Base-by-base conservation (phyloP, 2,329 filamentous ascomycete genomes). In the Monilinia fructicola region DNA sequence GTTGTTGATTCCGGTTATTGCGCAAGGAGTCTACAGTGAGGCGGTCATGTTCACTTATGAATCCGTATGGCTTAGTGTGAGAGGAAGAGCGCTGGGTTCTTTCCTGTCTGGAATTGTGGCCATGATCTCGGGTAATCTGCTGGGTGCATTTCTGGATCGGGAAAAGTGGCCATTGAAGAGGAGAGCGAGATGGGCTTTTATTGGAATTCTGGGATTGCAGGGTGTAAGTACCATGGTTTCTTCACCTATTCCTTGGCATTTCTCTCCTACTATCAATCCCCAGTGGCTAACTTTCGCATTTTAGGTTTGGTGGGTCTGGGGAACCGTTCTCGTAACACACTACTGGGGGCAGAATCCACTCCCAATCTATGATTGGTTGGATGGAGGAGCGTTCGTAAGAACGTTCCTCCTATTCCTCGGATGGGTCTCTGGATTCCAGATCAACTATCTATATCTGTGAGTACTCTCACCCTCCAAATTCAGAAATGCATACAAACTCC, bases 21-120 rank as follows among this genome's bases (percentile, higher is more conserved):
- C 87, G 1, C 87, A 91, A 70, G 87, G 87, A 0, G 89, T 90
- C 0, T 92, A 89, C 73, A 79, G 87, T 0, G 89, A 92, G 74
- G 86, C 90, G 0, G 88, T 92, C 0, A 90, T 88, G 76, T 91
- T 88, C 75, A 91, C 89, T 0, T 92, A 88, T 67, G 78, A 88
- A 10, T 80, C 82, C 11, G 69, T 89, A 18, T 93, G 87, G 87
- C 91, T 92, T 73, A 84, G 82, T 1, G 90, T 92, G 1, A 83
- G 90, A 1, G 81, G 88, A 1, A 81, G 90, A 55, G 88, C 90
- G 0, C 78, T 92, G 1, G 90, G 87, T 0, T 91, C 89, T 0
- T 90, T 93, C 71, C 73, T 92, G 3, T 88, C 87, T 0, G 89
- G 88, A 1, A 83, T 92, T 14, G 81, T 89, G 9, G 88, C 89